Percentiles rank a stretch among this genome's conserved stretches.
Evolutionary conservation across 179 eudicot genomes (phyloP).

Genomic region (Sideroxylon spinosum): DNA sequence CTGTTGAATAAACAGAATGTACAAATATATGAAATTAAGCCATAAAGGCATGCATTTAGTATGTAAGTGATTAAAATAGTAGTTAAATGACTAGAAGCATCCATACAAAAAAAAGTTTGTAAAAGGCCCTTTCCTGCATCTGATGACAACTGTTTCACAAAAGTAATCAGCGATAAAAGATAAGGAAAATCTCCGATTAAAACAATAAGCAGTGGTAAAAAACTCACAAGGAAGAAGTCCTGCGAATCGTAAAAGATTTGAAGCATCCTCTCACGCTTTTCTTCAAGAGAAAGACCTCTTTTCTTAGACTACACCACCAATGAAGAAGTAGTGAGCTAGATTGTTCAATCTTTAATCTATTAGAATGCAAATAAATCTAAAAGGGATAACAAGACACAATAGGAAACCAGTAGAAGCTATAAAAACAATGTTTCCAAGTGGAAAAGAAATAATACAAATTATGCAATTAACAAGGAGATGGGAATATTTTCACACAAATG

Average conservation of each 20-base stretch:
- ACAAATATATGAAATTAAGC: too few relatives aligned
- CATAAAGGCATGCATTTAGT: background rate
- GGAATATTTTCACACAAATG: background rate
- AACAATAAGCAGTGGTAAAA: background rate
- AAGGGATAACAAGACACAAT: background rate
- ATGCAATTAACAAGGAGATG: background rate
- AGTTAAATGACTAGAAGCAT: background rate
- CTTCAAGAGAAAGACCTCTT: conserved; percentile 94
- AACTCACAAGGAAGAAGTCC: conserved; percentile 92
- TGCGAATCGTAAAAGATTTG: conserved; percentile 95
- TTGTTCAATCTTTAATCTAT: background rate
- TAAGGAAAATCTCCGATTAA: background rate
- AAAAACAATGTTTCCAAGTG: background rate
- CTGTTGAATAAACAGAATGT: background rate
- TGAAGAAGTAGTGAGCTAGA: conserved; percentile 5
- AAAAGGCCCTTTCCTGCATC: background rate
- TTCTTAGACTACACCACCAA: conserved; percentile 69
- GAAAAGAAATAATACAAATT: background rate
- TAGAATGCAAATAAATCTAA: background rate
- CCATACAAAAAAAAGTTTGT: background rate
- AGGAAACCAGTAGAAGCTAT: background rate
- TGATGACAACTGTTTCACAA: background rate
- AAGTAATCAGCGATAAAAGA: background rate
- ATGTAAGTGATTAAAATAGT: background rate
- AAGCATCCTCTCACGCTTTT: conserved; percentile 94